phyloP scores from a whole-genome alignment of 768 basidiomycete species.

The Rhodotorula paludigena region DNA sequence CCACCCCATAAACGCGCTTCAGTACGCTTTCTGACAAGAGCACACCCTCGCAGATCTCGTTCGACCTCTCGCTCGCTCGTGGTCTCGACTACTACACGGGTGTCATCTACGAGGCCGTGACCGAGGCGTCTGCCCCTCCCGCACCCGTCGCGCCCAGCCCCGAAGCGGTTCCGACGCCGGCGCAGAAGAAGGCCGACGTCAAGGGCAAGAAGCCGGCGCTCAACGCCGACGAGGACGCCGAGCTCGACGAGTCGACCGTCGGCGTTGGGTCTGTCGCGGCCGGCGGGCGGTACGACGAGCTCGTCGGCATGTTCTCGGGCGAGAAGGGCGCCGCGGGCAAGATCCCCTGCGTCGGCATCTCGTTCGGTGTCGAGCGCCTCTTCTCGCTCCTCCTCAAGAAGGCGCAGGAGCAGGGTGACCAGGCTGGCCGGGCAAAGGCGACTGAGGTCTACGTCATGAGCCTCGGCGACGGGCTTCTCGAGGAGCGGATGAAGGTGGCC shows the following conservation, averaged over 20 bases:
- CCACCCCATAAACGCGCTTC: too few species aligned
- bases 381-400: slow-evolving; percentile 86
- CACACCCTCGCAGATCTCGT: slow-evolving; percentile 64
- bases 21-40: not conserved
- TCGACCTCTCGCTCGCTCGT: slow-evolving; percentile 94
- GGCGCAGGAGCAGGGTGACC: slow-evolving; percentile 54
- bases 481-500: slow-evolving; percentile 75
- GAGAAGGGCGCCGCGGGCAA: slow-evolving; percentile 37
- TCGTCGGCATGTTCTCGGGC: slow-evolving; percentile 76
- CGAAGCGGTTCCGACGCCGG: slow-evolving; percentile 43
- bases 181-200: slow-evolving; percentile 40
- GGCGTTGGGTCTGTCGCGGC: slow-evolving; percentile 99
- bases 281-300: slow-evolving; percentile 91
- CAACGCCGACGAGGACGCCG: slow-evolving; percentile 61
- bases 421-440: slow-evolving; percentile 59
- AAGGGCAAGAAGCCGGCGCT: slow-evolving; percentile 50
- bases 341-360: slow-evolving; percentile 86
- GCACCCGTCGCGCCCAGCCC: slow-evolving; percentile 57
- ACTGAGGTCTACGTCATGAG: slow-evolving; percentile 92
- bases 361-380: slow-evolving; percentile 86
- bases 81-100: slow-evolving; percentile 99
- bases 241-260: slow-evolving; percentile 83
- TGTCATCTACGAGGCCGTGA: slow-evolving; percentile 93
- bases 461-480: slow-evolving; percentile 79
- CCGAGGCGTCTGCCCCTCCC: slow-evolving; percentile 89